Evolutionary conservation across 352 stramenopile genomes (phyloP), one percentile per base, ranked within the genome.

Genomic region (Pythium aphanidermatum): DNA sequence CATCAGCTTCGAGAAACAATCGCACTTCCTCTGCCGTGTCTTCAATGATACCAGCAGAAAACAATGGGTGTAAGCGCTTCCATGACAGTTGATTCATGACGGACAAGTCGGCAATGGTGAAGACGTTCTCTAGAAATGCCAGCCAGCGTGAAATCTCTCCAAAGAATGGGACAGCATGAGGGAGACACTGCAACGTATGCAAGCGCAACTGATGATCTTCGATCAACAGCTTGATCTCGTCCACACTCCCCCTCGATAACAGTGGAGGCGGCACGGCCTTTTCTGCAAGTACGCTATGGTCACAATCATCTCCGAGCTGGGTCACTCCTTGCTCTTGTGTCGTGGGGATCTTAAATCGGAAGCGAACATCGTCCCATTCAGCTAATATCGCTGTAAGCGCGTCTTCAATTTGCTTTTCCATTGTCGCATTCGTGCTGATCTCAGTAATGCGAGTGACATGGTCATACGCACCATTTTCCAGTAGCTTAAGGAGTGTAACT

Each of bases 391-490:
- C 51, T 12, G 50, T 21, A 0, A 92, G 35, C 1, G 63, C 67
- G 13, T 60, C 46, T 40, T 84, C 80, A 29, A 90, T 66, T 4
- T 85, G 63, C 23, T 82, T 70, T 24, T 92, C 73, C 28, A 78
- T 67, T 0, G 70, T 83, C 10, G 80, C 80, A 21, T 73, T 75
- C 20, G 79, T 58, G 31, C 75, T 85, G 33, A 92, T 87, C 13
- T 71, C 65, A 2, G 84, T 41, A 7, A 90, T 69, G 13, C 63
- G 29, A 3, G 16, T 8, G 4, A 90, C 43, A 29, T 74, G 60
- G 21, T 88, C 73, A 30, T 80, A 74, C 0, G 68, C 69, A 20
- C 80, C 74, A 24, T 85, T 77, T 23, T 92, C 76, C 0, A 92
- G 58, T 12, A 92, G 33, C 37, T 83, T 81, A n/a, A 88, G 50